Base-by-base conservation (phyloP, 495 filamentous ascomycete species). In the Penicillium bialowiezense region DNA sequence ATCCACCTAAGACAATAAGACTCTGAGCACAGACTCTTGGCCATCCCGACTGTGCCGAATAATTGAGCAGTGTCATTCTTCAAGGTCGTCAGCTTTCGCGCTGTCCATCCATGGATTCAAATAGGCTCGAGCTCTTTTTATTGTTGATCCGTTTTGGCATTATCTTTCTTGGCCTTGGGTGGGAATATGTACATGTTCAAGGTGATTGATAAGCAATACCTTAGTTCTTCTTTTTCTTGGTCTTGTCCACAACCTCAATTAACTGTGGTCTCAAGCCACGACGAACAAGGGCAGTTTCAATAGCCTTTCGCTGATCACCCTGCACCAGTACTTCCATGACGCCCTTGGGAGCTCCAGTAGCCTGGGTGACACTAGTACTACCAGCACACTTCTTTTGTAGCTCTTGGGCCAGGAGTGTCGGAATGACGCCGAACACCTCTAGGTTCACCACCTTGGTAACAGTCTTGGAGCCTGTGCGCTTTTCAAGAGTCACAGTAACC, bases 291-390 rank as follows among this genome's bases (percentile, higher is more conserved):
- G 82, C 85, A 56, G 72, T 79, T 26, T 82, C 67, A 29, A 89
- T 71, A 3, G 72, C 79, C 48, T 79, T 75, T 32, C 75, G 74
- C 68, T 88, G 84, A 51, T 84, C 82, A 7, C 86, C 86, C 59
- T 89, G 86, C 2, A 88, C 78, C 67, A 84, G 68, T 28, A 89
- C 77, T 63, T 89, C 86, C 81, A 86, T 82, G 0, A 86, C 70
- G 2, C 80, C 80, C 57, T 78, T 79, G 50, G 83, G 78, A 10
- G 81, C 81, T 5, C 85, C 86, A 7, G 67, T 71, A 37, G 84
- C 66, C 56, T 84, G 78, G 4, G 76, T 70, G 5, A 88, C 84
- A 47, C 82, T 87, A 12, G 85, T 85, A 38, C 79, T 84, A 28
- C 86, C 81, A 2, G 86, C 86, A 63, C 86, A 89, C 34, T 79